These are phyloP conservation scores for Tylopilus sp. DNA, from an alignment of 1,284 basidiomycete species.

Conservation along the genomic window DNA sequence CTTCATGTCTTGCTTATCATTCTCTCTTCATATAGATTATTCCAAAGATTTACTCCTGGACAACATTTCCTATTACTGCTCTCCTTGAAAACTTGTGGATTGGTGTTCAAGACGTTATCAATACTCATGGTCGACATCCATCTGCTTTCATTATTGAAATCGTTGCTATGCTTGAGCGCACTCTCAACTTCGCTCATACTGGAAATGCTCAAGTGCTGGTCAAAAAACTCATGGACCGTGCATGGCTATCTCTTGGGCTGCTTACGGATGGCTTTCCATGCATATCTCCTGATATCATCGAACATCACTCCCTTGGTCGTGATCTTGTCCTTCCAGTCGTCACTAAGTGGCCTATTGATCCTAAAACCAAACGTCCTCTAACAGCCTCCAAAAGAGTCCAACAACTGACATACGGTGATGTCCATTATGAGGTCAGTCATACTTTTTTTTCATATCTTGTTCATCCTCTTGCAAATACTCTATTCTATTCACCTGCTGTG, in stretches of 20 bases:
- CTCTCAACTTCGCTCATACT: conserved; percentile 4
- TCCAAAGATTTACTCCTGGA: conserved; percentile 7
- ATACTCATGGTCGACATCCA: not conserved
- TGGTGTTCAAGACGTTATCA: not conserved
- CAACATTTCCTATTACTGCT: not conserved
- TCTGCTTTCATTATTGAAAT: not conserved
- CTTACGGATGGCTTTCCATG: not conserved
- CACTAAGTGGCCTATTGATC: not conserved
- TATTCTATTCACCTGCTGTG: too few species aligned
- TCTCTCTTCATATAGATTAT: not conserved
- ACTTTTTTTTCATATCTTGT: not conserved
- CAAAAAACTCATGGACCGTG: not conserved
- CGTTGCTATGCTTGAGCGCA: not conserved
- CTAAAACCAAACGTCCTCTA: not conserved
- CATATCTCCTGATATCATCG: not conserved
- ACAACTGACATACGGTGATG: conserved; percentile 1
- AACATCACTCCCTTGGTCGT: not conserved
- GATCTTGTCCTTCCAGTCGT: not conserved
- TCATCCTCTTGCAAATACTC: not conserved
- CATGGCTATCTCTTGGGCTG: not conserved
- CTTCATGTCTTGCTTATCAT: not conserved
- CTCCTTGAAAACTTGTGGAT: conserved; percentile 4
- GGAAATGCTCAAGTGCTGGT: not conserved
- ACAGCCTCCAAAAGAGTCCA: not conserved
- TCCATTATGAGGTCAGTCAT: not conserved